Evolutionary conservation across 495 filamentous ascomycete genomes (phyloP).

Genomic region (Thermothielavioides terrestris): DNA sequence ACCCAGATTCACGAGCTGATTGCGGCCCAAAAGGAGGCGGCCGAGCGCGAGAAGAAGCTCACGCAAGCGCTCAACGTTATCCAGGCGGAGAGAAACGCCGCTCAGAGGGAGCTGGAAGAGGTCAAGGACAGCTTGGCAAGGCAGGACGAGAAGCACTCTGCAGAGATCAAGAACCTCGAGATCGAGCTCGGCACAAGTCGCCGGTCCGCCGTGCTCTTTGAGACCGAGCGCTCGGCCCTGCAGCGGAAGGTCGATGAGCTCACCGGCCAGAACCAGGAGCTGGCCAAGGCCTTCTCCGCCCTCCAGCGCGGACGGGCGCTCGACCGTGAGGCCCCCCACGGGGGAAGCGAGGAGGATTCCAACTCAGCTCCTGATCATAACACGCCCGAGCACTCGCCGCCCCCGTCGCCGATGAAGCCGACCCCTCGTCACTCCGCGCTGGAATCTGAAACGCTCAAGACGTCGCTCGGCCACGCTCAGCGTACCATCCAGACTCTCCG

Average conservation of each 20-base stretch:
- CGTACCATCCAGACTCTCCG: conserved; percentile 92
- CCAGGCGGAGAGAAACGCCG: conserved; percentile 63
- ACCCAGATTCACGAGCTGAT: conserved; percentile 76
- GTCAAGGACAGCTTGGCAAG: conserved; percentile 68
- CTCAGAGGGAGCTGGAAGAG: conserved; percentile 82
- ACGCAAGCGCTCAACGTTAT: conserved; percentile 56
- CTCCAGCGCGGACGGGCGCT: conserved; percentile 57
- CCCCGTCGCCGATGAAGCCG: conserved; percentile 79
- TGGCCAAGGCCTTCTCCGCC: conserved; percentile 63
- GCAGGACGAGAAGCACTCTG: conserved; percentile 68
- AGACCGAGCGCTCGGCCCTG: conserved; percentile 62
- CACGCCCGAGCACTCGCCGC: conserved; percentile 85
- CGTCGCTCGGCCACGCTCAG: conserved; percentile 87
- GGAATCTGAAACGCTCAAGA: conserved; percentile 90
- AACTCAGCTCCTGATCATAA: conserved; percentile 56
- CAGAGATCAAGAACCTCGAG: conserved; percentile 73
- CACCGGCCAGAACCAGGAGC: conserved; percentile 75
- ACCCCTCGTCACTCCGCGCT: conserved; percentile 83
- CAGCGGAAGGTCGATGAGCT: conserved; percentile 81
- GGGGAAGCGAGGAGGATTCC: conserved; percentile 53
- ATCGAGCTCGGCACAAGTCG: conserved; percentile 73
- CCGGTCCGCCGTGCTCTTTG: conserved; percentile 61
- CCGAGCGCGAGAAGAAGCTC: conserved; percentile 74
- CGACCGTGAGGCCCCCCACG: conserved; percentile 51
- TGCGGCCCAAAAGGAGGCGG: conserved; percentile 57